phyloP scores from a whole-genome alignment of 2,329 filamentous ascomycete species.

The Pezicula rhizophila region DNA sequence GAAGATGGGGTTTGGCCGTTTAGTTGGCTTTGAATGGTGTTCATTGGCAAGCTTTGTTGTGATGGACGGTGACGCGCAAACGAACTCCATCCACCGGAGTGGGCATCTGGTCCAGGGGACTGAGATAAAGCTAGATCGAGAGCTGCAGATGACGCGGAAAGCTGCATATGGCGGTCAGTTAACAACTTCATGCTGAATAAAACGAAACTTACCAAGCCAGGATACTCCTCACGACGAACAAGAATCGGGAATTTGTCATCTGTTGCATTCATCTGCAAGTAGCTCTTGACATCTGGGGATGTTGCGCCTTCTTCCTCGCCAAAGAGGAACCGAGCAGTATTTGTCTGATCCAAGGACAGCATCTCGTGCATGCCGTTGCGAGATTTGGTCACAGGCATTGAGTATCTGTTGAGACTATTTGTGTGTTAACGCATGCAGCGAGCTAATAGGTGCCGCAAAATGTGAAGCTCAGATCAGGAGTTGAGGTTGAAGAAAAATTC shows the following conservation, averaged over 20 bases:
- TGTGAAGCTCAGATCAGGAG: slow-evolving; percentile 3
- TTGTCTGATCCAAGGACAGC: slow-evolving; percentile 69
- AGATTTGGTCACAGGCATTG: slow-evolving; percentile 78
- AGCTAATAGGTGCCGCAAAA: not conserved
- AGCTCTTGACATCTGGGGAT: slow-evolving; percentile 55
- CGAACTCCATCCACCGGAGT: slow-evolving; percentile 23
- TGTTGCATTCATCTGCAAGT: slow-evolving; percentile 64
- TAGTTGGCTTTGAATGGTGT: slow-evolving; percentile 16
- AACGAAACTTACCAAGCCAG: slow-evolving; percentile 23
- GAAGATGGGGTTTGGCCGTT: slow-evolving; percentile 28
- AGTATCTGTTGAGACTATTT: slow-evolving; percentile 77
- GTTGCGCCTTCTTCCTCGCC: slow-evolving; percentile 61
- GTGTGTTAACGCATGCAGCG: slow-evolving; percentile 15
- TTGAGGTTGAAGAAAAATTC: slow-evolving; percentile 3
- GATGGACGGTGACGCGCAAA: slow-evolving; percentile 27
- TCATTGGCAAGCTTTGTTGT: slow-evolving; percentile 42
- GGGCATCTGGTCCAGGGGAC: slow-evolving; percentile 54
- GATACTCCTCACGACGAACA: slow-evolving; percentile 52
- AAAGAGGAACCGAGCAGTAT: slow-evolving; percentile 81
- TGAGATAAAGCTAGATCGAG: slow-evolving; percentile 72
- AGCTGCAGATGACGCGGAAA: slow-evolving; percentile 75
- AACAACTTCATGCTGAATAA: slow-evolving; percentile 4
- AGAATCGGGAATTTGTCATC: slow-evolving; percentile 87
- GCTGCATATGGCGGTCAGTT: slow-evolving; percentile 47
- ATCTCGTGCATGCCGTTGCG: slow-evolving; percentile 62